Base-by-base conservation (phyloP, 1,139 yeast species). In the Taiozyma onychis region DNA sequence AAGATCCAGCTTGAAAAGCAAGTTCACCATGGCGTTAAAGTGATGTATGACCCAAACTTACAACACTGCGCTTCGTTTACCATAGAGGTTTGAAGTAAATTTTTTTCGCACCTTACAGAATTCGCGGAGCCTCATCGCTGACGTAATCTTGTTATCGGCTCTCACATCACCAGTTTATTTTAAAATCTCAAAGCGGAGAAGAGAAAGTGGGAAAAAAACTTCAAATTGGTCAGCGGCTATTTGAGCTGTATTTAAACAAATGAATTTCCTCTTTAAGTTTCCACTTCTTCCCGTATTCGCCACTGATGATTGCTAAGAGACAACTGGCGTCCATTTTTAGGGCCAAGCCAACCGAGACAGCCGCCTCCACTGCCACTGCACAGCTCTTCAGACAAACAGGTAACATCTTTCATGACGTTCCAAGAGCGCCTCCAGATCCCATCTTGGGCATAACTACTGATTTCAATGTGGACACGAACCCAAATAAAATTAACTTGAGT, bases 401-500 rank as follows among this genome's bases (percentile, higher is more conserved):
- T 5, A 46, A 49, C 26, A 34, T 52, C 34, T 52, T 52, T 30
- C 44, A 49, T 9, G 46, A 50, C 30, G 52, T 59, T 16, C 54
- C 60, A 1, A 48, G 48, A 10, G 60, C 64, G 30, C 86, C 88
- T 45, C 84, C 90, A 30, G 93, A 85, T 68, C 83, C 84, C 61
- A 84, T 85, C 55, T 72, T 85, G 61, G 91, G 91, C 42, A 75
- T 85, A 50, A 72, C 83, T 35, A 84, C 80, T 56, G 77, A 81
- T 53, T 85, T 72, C 69, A 72, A 68, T 53, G 68, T 71, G 18
- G 91, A 85, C 63, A 39, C 72, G 6, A 74, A 84, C 56, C 64
- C 78, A 6, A 75, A 78, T 54, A 93, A 91, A 74, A 89, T 91
- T 57, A 93, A 89, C 64, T 74, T 89, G 61, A 93, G 95, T 24